These are phyloP conservation scores for Populus hybrid DNA, from an alignment of 441 rosid species.

Conservation along the genomic window DNA sequence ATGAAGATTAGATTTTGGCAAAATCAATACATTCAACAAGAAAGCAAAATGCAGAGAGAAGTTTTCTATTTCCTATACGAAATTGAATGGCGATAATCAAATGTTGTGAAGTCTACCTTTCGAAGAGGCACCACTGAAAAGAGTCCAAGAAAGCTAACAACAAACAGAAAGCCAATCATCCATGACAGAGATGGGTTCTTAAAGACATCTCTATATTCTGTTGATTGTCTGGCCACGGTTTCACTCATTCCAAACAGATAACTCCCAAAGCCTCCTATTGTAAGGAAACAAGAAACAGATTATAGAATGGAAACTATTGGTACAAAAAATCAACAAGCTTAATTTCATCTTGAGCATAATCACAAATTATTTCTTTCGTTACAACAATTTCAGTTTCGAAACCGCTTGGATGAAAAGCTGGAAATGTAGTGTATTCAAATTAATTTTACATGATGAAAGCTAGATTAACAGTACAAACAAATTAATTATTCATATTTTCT, in stretches of 20 bases:
- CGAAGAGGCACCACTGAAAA: neutral
- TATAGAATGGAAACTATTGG: neutral
- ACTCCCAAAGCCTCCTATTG: slow-evolving; percentile 88
- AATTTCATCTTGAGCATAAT: neutral
- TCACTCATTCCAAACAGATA: too few relatives aligned
- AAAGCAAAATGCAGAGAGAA: too few relatives aligned
- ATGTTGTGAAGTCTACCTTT: neutral
- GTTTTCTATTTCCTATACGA: too few relatives aligned
- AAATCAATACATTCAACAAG: too few relatives aligned
- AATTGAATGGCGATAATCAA: too few relatives aligned
- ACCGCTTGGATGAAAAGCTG: neutral
- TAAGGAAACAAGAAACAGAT: neutral
- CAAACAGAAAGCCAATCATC: slow-evolving; percentile 71
- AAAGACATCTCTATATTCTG: slow-evolving; percentile 32
- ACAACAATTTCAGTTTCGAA: neutral
- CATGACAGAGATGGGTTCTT: slow-evolving; percentile 68
- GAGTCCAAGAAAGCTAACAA: neutral
- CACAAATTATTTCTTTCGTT: neutral
- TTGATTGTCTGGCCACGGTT: slow-evolving; percentile 40
- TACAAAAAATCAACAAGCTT: neutral
- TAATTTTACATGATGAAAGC: too few relatives aligned
- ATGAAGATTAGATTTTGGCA: neutral
- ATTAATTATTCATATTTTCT: neutral
- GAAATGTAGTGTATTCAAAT: neutral
- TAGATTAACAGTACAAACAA: neutral